phyloP scores from a whole-genome alignment of 768 basidiomycete genomes.

The Pluteus cervinus region DNA sequence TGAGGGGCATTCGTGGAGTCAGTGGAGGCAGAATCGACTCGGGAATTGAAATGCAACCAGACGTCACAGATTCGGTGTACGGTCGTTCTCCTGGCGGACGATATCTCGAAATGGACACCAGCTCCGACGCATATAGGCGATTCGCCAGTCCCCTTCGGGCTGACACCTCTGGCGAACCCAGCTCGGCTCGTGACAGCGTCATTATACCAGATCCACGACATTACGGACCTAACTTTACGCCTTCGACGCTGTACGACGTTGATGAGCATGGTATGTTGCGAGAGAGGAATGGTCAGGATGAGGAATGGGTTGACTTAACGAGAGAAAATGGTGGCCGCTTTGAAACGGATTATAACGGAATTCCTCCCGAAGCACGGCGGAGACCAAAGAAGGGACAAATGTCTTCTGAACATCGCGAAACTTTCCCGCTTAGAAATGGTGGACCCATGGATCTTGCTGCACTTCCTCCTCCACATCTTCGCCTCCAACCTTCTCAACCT shows the following conservation, averaged over 20 bases:
- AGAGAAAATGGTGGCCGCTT: constrained; percentile 36
- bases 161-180: constrained; percentile 45
- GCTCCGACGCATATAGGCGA: constrained; percentile 49
- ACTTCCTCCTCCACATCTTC: constrained; percentile 60
- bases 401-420: constrained; percentile 43
- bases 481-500: constrained; percentile 61
- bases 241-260: constrained; percentile 24
- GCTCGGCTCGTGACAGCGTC: constrained; percentile 23
- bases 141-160: constrained; percentile 52
- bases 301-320: constrained; percentile 59
- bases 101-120: constrained; percentile 67
- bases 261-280: constrained; percentile 29
- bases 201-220: constrained; percentile 47
- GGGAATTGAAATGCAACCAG: constrained; percentile 24
- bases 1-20: constrained; percentile 55
- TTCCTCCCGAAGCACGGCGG: constrained; percentile 26
- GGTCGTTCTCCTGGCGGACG: constrained; percentile 54
- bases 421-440: constrained; percentile 51
- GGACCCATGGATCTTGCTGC: constrained; percentile 23
- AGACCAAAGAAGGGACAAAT: constrained; percentile 28
- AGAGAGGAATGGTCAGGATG: constrained; percentile 24
- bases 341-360: constrained; percentile 30
- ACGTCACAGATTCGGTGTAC: constrained; percentile 9
- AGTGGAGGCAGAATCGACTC: constrained; percentile 52
- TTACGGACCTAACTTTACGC: constrained; percentile 50